These are phyloP conservation scores for Paraphoma sp. DNA, from an alignment of 2,329 filamentous ascomycete species.

Conservation along the genomic window DNA sequence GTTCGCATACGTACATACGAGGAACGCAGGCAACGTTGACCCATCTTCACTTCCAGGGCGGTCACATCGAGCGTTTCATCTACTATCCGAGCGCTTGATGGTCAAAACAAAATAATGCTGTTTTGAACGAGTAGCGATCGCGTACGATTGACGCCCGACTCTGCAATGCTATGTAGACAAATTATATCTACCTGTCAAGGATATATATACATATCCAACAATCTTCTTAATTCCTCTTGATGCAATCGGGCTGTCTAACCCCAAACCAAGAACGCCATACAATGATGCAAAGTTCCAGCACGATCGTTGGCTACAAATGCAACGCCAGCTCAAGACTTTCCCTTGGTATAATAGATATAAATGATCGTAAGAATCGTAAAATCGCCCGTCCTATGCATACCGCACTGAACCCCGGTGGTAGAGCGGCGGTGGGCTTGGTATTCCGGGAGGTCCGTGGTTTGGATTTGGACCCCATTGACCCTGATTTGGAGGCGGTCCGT, in stretches of 20 bases:
- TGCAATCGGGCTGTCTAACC: background rate
- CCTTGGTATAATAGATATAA: constrained; percentile 5
- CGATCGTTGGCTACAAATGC: background rate
- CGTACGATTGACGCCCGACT: background rate
- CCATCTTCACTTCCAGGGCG: too few relatives aligned
- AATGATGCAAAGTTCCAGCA: constrained; percentile 3
- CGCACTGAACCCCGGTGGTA: constrained; percentile 8
- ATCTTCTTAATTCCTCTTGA: background rate
- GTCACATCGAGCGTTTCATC: too few relatives aligned
- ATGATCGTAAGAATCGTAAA: constrained; percentile 2
- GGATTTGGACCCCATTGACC: constrained; percentile 11
- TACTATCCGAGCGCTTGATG: background rate
- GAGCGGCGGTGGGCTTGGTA: constrained; percentile 8
- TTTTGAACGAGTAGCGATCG: too few relatives aligned
- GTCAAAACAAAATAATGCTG: background rate
- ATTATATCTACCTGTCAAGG: background rate
- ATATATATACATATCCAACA: background rate
- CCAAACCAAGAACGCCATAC: constrained; percentile 18
- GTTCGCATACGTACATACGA: too few relatives aligned
- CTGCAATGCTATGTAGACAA: background rate
- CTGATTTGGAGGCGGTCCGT: background rate
- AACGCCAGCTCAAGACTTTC: constrained; percentile 1
- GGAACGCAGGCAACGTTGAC: too few relatives aligned
- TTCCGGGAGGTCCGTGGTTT: constrained; percentile 7
- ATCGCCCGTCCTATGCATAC: constrained; percentile 4